These are phyloP conservation scores for Botryosphaeria agaves DNA, from an alignment of 2,329 filamentous ascomycete species.

Conservation along the genomic window DNA sequence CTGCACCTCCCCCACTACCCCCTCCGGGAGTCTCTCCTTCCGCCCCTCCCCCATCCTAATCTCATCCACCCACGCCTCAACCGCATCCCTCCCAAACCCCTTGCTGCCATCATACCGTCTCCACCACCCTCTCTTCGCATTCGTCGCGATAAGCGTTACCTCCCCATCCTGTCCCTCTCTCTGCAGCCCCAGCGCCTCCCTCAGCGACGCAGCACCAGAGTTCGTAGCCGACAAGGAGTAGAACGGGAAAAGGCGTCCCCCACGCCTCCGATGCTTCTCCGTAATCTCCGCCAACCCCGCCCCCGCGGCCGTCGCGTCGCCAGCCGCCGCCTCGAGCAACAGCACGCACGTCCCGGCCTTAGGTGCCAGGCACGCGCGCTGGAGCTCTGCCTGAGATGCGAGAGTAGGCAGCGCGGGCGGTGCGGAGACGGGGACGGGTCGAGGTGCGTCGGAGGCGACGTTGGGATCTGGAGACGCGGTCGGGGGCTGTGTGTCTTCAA, in stretches of 20 bases:
- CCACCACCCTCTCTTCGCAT: conserved; percentile 77
- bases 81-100: conserved; percentile 37
- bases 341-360: conserved; percentile 75
- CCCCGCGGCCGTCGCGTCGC: conserved; percentile 28
- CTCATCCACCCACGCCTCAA: conserved; percentile 82
- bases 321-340: conserved; percentile 43
- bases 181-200: conserved; percentile 43
- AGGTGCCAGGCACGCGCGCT: conserved; percentile 52
- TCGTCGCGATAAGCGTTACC: conserved; percentile 64
- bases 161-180: conserved; percentile 29
- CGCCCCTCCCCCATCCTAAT: conserved; percentile 75
- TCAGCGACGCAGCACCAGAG: conserved; percentile 35
- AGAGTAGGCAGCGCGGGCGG: conserved; percentile 51
- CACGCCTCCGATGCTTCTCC: conserved; percentile 51
- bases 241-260: conserved; percentile 57
- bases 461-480: conserved; percentile 37
- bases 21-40: conserved; percentile 52
- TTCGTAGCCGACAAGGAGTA: conserved; percentile 53
- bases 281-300: conserved; percentile 53
- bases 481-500: conserved; percentile 29
- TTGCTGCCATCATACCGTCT: conserved; percentile 47
- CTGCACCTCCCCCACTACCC: conserved; percentile 14
- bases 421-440: conserved; percentile 34
- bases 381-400: conserved; percentile 43
- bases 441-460: conserved; percentile 23